Base-by-base conservation (phyloP, 257 asterid species). In the Solanum etuberosum region DNA sequence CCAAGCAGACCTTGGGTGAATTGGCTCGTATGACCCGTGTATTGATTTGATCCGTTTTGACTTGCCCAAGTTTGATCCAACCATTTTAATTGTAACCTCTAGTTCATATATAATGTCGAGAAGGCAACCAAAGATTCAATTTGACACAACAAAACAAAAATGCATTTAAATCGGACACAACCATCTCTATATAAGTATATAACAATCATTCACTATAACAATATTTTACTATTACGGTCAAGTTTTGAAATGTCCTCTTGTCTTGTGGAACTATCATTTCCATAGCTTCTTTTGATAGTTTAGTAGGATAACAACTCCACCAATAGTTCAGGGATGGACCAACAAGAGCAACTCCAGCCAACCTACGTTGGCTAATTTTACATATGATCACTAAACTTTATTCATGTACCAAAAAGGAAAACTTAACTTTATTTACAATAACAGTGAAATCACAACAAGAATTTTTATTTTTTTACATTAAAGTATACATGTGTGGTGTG, bases 321-420 rank as follows among this genome's bases (percentile, higher is more conserved):
- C 98, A 95, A 84, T 88, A 94, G 88, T 93, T 90, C 74, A 89
- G 88, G 42, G 91, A 72, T 9, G 99, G 96, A 87, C 86, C 95
- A 20, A 96, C 96, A 15, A 96, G 94, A 83, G 98, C 94, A 86
- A 88, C 98, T 87, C 98, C 98, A 4, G 92, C 87, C 89, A 96
- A 83, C 92, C 98, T 95, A 85, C 86, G 23, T 3, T 9, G 5
- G 54, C 23, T 35, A 34, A 71, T 71, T 71, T 71, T 34, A 34
- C 8, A 16, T 31, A 70, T 71, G 15, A 32, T 32, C 43, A 7
- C 15, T 32, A 70, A 70, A 65, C 20, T 65, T 65, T 65, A 63
- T 61, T n/a, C 7, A 10, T 61, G 5, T 61, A 63, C 15, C 31
- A 23, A 61, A 9, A 27, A 2, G 35, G 29, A 25, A 65, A 70